A percentile compares a stretch with the other conserved stretches of the same genome.
Conservation (phyloP, 2,329 filamentous ascomycete species). For the Leptoxyphium fumago region DNA sequence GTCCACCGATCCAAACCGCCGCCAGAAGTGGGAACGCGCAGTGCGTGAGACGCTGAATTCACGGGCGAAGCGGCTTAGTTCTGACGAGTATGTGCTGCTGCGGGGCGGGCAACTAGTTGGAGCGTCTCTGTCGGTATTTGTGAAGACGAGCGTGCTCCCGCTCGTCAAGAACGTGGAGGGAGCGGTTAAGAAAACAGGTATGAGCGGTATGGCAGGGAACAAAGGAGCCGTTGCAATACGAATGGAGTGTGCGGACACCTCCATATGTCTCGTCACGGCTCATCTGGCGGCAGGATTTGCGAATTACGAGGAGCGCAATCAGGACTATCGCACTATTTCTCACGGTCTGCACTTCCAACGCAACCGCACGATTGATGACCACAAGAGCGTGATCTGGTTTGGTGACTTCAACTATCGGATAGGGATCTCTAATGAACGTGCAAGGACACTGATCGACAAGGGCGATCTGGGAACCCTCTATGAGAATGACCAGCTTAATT, state of each 20-base stretch:
- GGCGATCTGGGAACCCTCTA: conserved; percentile 66
- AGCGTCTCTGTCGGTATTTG: conserved; percentile 82
- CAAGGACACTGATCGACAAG: conserved; percentile 57
- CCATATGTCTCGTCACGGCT: conserved; percentile 88
- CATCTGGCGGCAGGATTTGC: conserved; percentile 91
- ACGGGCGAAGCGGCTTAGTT: conserved; percentile 47
- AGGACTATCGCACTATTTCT: conserved; percentile 81
- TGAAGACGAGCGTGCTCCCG: conserved; percentile 59
- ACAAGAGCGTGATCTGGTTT: conserved; percentile 84
- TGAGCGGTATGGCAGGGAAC: conserved; percentile 95
- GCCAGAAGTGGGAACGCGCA: conserved; percentile 72
- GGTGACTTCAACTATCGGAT: conserved; percentile 99
- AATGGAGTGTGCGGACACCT: conserved; percentile 85
- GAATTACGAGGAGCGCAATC: conserved; percentile 92
- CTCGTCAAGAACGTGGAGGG: conserved; percentile 96
- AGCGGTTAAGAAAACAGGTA: conserved; percentile 82
- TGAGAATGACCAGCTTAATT: conserved; percentile 86
- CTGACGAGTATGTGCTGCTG: conserved; percentile 74
- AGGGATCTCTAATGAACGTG: conserved; percentile 63
- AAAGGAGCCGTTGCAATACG: conserved; percentile 95
- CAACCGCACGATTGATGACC: conserved; percentile 80
- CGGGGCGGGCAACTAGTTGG: conserved; percentile 90
- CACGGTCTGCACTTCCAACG: conserved; percentile 79
- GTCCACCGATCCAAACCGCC: conserved; percentile 83
- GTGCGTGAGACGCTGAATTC: conserved; percentile 65